Evolutionary conservation across 805 yeast genomes (phyloP).

Genomic region (Lachancea fermentati): DNA sequence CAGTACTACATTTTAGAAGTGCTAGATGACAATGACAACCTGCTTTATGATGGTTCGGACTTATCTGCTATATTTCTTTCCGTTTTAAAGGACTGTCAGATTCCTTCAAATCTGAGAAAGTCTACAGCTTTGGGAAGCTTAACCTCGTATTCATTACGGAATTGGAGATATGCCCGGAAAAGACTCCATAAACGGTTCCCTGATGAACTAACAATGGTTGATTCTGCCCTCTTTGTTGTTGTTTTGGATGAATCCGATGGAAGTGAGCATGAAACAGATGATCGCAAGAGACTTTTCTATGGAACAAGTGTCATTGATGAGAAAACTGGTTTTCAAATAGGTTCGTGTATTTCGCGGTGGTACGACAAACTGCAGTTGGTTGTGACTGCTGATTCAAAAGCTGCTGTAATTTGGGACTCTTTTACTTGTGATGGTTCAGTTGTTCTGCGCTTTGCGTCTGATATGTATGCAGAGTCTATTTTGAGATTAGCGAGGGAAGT

Average conservation of each 20-base stretch:
- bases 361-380: conserved; percentile 85
- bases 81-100: conserved; percentile 62
- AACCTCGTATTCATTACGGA: conserved; percentile 78
- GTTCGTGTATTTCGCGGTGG: conserved; percentile 92
- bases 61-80: conserved; percentile 59
- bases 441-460: conserved; percentile 80
- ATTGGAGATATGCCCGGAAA: conserved; percentile 74
- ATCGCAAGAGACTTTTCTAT: conserved; percentile 64
- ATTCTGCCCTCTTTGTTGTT: conserved; percentile 72
- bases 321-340: conserved; percentile 68
- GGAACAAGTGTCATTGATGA: conserved; percentile 71
- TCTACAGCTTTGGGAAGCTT: conserved; percentile 69
- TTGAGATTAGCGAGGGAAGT: conserved; percentile 75
- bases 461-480: conserved; percentile 84
- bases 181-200: conserved; percentile 37
- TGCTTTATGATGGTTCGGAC: conserved; percentile 61
- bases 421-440: conserved; percentile 93
- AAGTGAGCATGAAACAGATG: conserved; percentile 18
- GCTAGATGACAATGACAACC: conserved; percentile 58
- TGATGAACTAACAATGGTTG: conserved; percentile 44
- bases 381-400: conserved; percentile 78
- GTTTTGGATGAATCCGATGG: conserved; percentile 67
- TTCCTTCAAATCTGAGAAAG: conserved; percentile 56
- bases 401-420: conserved; percentile 87
- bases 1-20: conserved; percentile 89